Conservation (phyloP, 1,284 basidiomycete species). For the Cryptococcus sp. region DNA sequence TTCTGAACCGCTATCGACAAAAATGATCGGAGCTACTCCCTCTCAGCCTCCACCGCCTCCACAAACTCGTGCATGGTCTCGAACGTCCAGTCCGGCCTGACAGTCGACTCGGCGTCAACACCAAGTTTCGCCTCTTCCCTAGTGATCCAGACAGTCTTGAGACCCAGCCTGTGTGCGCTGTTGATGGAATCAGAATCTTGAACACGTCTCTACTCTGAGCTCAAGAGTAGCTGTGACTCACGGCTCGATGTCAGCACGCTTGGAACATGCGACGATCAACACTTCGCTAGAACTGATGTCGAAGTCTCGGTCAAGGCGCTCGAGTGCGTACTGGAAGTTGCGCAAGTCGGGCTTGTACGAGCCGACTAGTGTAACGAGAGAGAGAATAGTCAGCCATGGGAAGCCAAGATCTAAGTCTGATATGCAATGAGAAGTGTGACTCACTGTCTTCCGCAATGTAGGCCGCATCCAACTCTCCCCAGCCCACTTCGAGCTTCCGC, state of each 20-base stretch:
- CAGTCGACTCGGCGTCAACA: slow-evolving; percentile 15
- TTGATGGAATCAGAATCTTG: neutral
- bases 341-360: slow-evolving; percentile 39
- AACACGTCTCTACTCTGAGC: neutral
- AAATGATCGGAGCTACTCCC: slow-evolving; percentile 1
- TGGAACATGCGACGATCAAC: slow-evolving; percentile 38
- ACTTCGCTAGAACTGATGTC: slow-evolving; percentile 31
- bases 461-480: slow-evolving; percentile 32
- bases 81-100: slow-evolving; percentile 24
- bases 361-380: slow-evolving; percentile 22
- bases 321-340: slow-evolving; percentile 41
- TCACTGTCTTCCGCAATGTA: slow-evolving; percentile 41
- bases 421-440: slow-evolving; percentile 4
- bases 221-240: slow-evolving; percentile 11
- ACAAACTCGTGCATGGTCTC: slow-evolving; percentile 28
- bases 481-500: slow-evolving; percentile 33
- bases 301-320: slow-evolving; percentile 27
- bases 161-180: slow-evolving; percentile 34
- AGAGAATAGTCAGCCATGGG: neutral
- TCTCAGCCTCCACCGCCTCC: slow-evolving; percentile 15
- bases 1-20: no score
- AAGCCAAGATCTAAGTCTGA: neutral
- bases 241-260: slow-evolving; percentile 38
- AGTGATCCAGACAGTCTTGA: slow-evolving; percentile 42
- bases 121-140: slow-evolving; percentile 29